A percentile compares a stretch with the other conserved stretches of the same genome.
Evolutionary conservation across 768 basidiomycete species (phyloP).

Genomic region (Pholiota conissans): DNA sequence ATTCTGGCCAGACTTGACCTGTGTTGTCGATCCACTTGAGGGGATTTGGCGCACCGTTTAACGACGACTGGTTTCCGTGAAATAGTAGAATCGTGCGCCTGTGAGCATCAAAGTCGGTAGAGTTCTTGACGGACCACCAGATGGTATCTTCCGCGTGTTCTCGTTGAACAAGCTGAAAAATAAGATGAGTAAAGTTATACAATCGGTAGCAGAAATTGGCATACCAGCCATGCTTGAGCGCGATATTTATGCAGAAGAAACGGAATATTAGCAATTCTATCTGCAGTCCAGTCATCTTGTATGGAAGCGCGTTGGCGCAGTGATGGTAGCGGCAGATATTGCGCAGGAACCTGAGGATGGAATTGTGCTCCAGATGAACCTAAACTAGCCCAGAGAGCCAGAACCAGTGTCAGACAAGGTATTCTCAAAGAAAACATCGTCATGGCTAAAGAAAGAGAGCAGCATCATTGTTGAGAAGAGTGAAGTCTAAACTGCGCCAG

Average conservation of each 20-base stretch:
- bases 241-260: conserved; percentile 40
- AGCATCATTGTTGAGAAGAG: neutral
- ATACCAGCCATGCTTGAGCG: conserved; percentile 44
- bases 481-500: neutral
- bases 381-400: neutral
- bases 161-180: conserved; percentile 39
- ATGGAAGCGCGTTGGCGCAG: conserved; percentile 40
- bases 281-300: conserved; percentile 39
- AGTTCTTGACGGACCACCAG: conserved; percentile 51
- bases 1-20: conserved; percentile 45
- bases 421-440: neutral
- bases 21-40: conserved; percentile 51
- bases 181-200: neutral
- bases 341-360: conserved; percentile 30
- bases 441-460: neutral
- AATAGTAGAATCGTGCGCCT: conserved; percentile 50
- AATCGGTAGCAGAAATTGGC: conserved; percentile 2
- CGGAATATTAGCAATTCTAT: conserved; percentile 43
- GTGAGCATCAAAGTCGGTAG: conserved; percentile 48
- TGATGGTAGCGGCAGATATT: conserved; percentile 36
- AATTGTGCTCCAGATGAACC: conserved; percentile 15
- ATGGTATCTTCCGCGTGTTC: conserved; percentile 57
- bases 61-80: conserved; percentile 41
- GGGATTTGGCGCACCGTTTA: conserved; percentile 39
- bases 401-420: neutral